Base-by-base conservation (phyloP, 1,284 basidiomycete species). In the Anthracocystis walkeri region DNA sequence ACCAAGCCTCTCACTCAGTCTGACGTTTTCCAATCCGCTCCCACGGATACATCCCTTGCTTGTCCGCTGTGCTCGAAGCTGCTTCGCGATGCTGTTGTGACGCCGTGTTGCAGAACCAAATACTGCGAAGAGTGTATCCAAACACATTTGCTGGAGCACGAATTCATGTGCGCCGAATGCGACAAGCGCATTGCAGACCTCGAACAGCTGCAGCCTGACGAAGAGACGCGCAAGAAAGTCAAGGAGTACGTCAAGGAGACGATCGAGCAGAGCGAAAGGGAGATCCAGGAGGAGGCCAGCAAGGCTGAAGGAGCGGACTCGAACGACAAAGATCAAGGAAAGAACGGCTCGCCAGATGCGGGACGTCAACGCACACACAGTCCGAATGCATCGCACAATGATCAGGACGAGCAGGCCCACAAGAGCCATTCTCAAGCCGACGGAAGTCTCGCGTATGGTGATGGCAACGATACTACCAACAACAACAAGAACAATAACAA, bases 101-200 rank as follows among this genome's bases (percentile, higher is more conserved):
- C 83, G 50, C 78, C 79, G 2, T 85, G 83, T 65, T 85, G 83
- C 59, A 60, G 66, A 20, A 84, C 80, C 3, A 73, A 70, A 11
- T 84, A 80, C 57, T 85, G 83, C 50, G 82, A 85, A 45, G 83
- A 85, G 61, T 84, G 82, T 58, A 83, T 85, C 31, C 81, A 82
- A 56, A 83, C 78, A 8, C 78, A 84, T 46, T 60, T 85, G 12
- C 77, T 85, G 45, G 83, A 85, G 58, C 81, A 85, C 57, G 83
- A 85, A 46, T 84, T 85, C 58, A 60, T 49, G 18, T 85, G 83
- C 45, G 75, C 83, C n/a, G 83, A 85, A 62, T 85, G 83, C 67
- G 83, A 84, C 46, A 80, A 76, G 68, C 74, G 74, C 25, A 80
- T 85, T 46, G 70, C 75, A 4, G 80, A 85, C 57, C 58, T 84